Conservation (phyloP, 306 rosid species). For the Dryas octopetala region DNA sequence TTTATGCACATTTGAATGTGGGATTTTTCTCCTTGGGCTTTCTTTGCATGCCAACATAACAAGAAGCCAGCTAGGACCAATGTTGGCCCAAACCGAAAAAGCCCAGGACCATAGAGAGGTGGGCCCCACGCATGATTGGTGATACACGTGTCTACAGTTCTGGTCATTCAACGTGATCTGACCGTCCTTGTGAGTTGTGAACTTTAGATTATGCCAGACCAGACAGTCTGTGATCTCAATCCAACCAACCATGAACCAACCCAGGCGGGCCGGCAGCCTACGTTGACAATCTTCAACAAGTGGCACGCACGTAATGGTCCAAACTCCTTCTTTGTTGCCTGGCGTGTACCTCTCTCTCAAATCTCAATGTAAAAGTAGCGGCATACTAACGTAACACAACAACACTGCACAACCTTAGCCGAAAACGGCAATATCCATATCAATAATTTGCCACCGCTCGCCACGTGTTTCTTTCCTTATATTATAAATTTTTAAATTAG, state of each 20-base stretch:
- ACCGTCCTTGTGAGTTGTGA: neutral
- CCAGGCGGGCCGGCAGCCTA: neutral
- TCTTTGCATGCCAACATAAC: too few relatives aligned
- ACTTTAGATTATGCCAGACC: neutral
- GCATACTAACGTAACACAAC: neutral
- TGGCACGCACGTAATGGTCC: neutral
- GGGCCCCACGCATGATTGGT: slow-evolving; percentile 10
- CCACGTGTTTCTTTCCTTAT: slow-evolving; percentile 24
- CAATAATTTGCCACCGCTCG: neutral
- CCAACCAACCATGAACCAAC: neutral
- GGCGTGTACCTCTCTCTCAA: slow-evolving; percentile 4
- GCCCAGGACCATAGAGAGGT: neutral
- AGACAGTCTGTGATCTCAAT: neutral
- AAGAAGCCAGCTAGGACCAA: too few relatives aligned
- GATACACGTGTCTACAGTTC: slow-evolving; percentile 23
- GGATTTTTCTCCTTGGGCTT: too few relatives aligned
- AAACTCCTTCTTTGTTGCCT: neutral
- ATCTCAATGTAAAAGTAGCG: neutral
- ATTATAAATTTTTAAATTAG: neutral
- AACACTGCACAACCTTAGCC: neutral
- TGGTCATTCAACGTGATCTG: neutral
- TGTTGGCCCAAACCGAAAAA: neutral
- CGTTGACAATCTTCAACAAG: neutral
- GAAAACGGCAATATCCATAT: slow-evolving; percentile 13
- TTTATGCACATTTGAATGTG: too few relatives aligned